Base-by-base conservation (phyloP, 345 rosid species). In the Citrus inodora region DNA sequence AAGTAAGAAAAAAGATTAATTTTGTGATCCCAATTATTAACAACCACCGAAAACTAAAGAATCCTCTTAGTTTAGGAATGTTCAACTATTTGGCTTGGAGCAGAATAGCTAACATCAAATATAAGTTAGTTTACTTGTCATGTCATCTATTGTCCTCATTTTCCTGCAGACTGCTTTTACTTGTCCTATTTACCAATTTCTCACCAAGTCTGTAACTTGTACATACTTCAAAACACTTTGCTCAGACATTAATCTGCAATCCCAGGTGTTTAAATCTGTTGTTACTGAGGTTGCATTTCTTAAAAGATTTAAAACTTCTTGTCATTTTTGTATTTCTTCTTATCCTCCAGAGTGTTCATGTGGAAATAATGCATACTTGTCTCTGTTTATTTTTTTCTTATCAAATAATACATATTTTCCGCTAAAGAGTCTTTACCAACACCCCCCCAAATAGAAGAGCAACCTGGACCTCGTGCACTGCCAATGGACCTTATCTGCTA, bases 1-100 rank as follows among this genome's bases (percentile, higher is more conserved):
- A 28, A 37, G 64, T 78, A 63, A 60, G 59, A 60, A 68, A 72
- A 67, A 42, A 56, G 56, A 16, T 68, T 67, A 42, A 53, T 24
- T 33, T 48, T 81, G 11, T 25, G 76, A 56, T 42, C 42, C 13
- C 71, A 61, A 75, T 28, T 46, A 22, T 53, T 51, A 24, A 28
- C 14, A 48, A 37, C 17, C 25, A 35, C 28, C 11, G 75, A 24
- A 48, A 42, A 63, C 70, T 64, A 32, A 27, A 59, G 24, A 64
- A 19, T 21, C 66, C 30, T 5, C 17, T 19, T 66, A 25, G 4
- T 24, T 40, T 77, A 28, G 73, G 58, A 24, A 32, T 51, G 30
- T 13, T 48, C 71, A 7, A 65, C 51, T 7, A 14, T 75, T 48
- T 65, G 48, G 48, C 33, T 33, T 73, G 66, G 22, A 53, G 37